These are phyloP conservation scores for Daldinia loculata DNA, from an alignment of 495 filamentous ascomycete genomes.

Conservation along the genomic window DNA sequence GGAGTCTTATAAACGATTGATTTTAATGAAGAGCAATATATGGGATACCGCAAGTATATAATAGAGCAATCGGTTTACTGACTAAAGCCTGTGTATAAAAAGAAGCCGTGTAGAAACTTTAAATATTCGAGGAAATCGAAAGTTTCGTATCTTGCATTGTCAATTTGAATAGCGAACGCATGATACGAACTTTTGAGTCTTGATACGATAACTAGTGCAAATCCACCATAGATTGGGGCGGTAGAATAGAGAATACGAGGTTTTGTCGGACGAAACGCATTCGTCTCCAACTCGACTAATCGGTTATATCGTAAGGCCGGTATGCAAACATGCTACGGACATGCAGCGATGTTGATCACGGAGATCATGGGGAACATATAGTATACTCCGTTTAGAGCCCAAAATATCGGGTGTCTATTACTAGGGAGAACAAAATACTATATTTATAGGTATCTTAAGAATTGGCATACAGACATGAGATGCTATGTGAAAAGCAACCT, in stretches of 20 bases:
- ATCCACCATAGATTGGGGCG: background rate
- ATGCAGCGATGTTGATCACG: conserved; percentile 35
- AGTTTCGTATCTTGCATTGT: background rate
- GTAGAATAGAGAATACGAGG: conserved; percentile 30
- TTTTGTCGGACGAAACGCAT: conserved; percentile 9
- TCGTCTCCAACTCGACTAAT: conserved; percentile 19
- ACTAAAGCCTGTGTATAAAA: background rate
- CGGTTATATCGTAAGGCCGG: conserved; percentile 30
- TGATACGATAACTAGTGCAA: conserved; percentile 6
- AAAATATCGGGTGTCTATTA: background rate
- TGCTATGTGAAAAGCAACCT: background rate
- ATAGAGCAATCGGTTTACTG: background rate
- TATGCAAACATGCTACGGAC: conserved; percentile 23
- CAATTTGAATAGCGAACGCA: background rate
- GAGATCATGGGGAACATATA: conserved; percentile 5
- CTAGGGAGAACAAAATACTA: background rate
- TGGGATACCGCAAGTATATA: background rate
- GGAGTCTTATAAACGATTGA: background rate
- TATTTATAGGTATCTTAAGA: too few species aligned
- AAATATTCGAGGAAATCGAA: background rate
- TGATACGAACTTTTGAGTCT: conserved; percentile 1
- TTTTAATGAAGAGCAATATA: background rate
- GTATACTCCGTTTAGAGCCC: conserved; percentile 10
- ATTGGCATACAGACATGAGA: too few species aligned
- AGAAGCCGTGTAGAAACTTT: background rate